phyloP scores from a whole-genome alignment of 768 basidiomycete species.

The Baorangia bicolor region DNA sequence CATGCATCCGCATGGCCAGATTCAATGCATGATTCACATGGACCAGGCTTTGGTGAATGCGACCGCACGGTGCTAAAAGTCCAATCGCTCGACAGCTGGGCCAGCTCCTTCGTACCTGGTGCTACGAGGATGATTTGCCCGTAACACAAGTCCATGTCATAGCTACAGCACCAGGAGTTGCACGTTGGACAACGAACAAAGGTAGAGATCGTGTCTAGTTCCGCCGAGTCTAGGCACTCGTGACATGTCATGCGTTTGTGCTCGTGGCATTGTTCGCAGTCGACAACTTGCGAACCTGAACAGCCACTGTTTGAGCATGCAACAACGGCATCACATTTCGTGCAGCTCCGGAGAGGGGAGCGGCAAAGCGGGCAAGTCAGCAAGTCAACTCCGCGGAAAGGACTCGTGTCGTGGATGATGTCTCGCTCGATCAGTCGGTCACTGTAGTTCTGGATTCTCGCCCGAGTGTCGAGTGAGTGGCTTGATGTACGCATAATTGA shows the following conservation, averaged over 20 bases:
- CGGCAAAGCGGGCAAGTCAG: conserved; percentile 5
- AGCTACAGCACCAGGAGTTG: background rate
- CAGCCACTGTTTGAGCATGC: background rate
- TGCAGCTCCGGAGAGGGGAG: background rate
- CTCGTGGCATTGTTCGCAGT: background rate
- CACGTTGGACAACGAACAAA: background rate
- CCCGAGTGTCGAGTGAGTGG: background rate
- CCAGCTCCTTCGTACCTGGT: background rate
- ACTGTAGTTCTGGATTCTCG: background rate
- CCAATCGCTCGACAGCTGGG: too few relatives aligned
- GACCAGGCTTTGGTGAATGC: background rate
- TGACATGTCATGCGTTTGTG: background rate
- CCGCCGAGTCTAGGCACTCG: background rate
- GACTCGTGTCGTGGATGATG: background rate
- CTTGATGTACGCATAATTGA: background rate
- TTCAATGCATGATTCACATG: background rate
- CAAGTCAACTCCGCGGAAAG: background rate
- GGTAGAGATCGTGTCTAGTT: fast-evolving
- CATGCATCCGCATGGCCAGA: background rate
- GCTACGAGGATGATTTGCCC: background rate
- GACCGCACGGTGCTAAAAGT: too few relatives aligned
- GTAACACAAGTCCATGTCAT: background rate
- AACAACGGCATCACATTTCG: background rate
- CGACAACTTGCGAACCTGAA: background rate
- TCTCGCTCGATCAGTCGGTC: background rate